Base-by-base conservation (phyloP, 495 filamentous ascomycete species). In the Alectoria sarmentosa region DNA sequence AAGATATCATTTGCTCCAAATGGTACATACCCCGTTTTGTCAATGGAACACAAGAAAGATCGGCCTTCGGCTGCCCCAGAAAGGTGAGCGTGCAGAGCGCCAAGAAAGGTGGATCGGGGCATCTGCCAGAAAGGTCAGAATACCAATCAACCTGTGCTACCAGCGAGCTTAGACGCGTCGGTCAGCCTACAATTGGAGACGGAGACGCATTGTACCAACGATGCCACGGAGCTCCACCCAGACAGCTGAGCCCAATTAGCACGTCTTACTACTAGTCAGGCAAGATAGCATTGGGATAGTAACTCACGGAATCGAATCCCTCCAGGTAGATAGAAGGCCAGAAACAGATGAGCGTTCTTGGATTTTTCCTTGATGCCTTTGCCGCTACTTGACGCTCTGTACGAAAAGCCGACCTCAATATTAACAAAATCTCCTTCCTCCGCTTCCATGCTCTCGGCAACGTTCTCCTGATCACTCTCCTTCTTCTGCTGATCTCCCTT, bases 351-450 rank as follows among this genome's bases (percentile, higher is more conserved):
- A 7, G 86, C 85, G 71, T 89, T 87, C 65, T 88, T 87, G 10
- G 82, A 77, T 62, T 88, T 85, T 36, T 78, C 76, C 62, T 79
- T 80, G 41, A 88, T 70, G 19, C 78, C 83, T 58, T 80, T 83
- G 39, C 80, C 76, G 30, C 79, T 82, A 7, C 77, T 80, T 56
- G 82, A 74, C 14, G 83, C 82, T 37, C 86, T 77, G 73, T 90
- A 90, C 14, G 88, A 81, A 69, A 90, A 88, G 5, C 83, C 84
- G 49, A 90, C 74, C 67, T 90, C 88, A 55, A 89, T 67, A 69
- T 89, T 89, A 67, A 88, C 79, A 69, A 89, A 89, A 66, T 89
- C 85, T 8, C 87, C 88, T 69, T 88, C 84, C 67, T 89, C 87
- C 23, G 86, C 87, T 69, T 89, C 87, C 82, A 88, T 85, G 0